Percentiles rank a stretch among this genome's conserved stretches.
phyloP scores from a whole-genome alignment of 805 yeast species.

The Wickerhamia fluorescens region DNA sequence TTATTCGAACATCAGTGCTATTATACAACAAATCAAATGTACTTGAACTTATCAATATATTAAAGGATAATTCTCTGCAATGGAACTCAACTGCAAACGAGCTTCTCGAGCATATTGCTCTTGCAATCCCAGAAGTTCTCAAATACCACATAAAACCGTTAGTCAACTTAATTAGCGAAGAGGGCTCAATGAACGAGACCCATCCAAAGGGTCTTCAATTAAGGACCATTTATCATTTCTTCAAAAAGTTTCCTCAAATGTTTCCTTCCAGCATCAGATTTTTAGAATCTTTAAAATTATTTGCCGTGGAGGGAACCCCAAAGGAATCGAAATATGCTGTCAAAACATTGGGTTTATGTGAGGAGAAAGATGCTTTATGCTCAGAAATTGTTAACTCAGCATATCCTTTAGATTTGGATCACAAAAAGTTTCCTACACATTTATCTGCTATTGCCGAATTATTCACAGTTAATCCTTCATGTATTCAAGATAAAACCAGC shows the following conservation, averaged over 20 bases:
- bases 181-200: slow-evolving; percentile 8
- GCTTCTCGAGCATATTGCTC: slow-evolving; percentile 52
- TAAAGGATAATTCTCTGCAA: slow-evolving; percentile 27
- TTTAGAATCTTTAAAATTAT: slow-evolving; percentile 34
- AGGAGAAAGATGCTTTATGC: slow-evolving; percentile 33
- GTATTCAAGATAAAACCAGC: slow-evolving; percentile 46
- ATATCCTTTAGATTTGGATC: slow-evolving; percentile 43
- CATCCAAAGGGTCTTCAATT: slow-evolving; percentile 34
- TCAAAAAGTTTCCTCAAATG: slow-evolving; percentile 42
- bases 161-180: slow-evolving; percentile 23
- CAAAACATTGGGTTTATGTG: slow-evolving; percentile 46
- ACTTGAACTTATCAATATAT: slow-evolving; percentile 41
- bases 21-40: slow-evolving; percentile 63
- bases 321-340: slow-evolving; percentile 59
- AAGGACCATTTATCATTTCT: slow-evolving; percentile 54
- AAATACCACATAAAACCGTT: slow-evolving; percentile 51
- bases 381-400: slow-evolving; percentile 32
- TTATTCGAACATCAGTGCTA: slow-evolving; percentile 55
- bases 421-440: slow-evolving; percentile 43
- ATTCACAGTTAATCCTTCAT: slow-evolving; percentile 39
- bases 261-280: slow-evolving; percentile 41
- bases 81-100: slow-evolving; percentile 39
- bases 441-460: slow-evolving; percentile 56
- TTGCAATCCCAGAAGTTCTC: slow-evolving; percentile 55
- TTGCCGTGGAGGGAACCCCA: slow-evolving; percentile 49